Evolutionary conservation across 306 rosid species (phyloP).

Genomic region (Vigna radiata): DNA sequence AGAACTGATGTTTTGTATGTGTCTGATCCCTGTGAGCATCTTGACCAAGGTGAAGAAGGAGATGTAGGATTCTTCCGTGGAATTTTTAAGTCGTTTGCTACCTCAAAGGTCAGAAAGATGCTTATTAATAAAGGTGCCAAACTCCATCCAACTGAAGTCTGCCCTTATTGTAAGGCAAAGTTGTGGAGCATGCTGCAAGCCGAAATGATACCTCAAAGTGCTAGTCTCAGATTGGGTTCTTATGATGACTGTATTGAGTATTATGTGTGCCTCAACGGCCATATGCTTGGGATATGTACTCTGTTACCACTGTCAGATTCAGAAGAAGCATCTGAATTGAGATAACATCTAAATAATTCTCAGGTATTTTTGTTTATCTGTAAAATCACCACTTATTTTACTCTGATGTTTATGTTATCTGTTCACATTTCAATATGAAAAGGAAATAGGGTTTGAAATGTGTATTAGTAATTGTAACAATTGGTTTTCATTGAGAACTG

Average conservation of each 20-base stretch:
- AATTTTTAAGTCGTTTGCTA: constrained; percentile 83
- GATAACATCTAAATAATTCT: constrained; percentile 44
- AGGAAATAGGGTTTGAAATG: neutral
- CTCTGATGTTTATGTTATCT: constrained; percentile 2
- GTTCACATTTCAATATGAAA: neutral
- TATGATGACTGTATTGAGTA: constrained; percentile 85
- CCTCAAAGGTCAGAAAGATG: constrained; percentile 79
- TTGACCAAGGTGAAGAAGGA: constrained; percentile 92
- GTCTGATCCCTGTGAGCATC: constrained; percentile 98
- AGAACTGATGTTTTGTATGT: constrained; percentile 91
- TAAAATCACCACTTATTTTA: constrained; percentile 9
- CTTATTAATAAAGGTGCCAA: constrained; percentile 75
- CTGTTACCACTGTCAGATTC: constrained; percentile 91
- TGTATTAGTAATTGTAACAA: neutral
- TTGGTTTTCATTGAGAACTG: constrained; percentile 17
- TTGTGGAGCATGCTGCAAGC: constrained; percentile 96
- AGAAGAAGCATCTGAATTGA: constrained; percentile 75
- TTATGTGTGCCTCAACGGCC: constrained; percentile 95
- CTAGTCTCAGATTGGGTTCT: constrained; percentile 84
- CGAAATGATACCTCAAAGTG: constrained; percentile 92
- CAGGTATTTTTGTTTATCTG: constrained; percentile 54
- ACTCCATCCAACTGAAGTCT: constrained; percentile 89
- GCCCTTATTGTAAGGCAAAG: constrained; percentile 96
- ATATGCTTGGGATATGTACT: constrained; percentile 87
- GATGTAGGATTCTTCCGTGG: constrained; percentile 95